A percentile compares a stretch with the other conserved stretches of the same genome.
phyloP scores from a whole-genome alignment of 306 rosid genomes.

The Fragaria ananassa region DNA sequence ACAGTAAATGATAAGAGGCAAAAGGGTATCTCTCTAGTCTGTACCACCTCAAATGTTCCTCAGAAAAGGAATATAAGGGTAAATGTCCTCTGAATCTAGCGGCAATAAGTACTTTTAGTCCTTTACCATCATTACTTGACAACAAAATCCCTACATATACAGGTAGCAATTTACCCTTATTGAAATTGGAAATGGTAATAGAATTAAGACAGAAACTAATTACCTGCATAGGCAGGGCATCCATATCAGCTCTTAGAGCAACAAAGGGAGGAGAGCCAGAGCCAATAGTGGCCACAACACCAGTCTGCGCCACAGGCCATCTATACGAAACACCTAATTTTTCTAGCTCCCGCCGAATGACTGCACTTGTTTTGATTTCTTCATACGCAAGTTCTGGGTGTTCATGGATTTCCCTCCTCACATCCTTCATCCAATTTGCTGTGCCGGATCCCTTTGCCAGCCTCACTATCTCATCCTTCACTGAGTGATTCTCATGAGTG shows the following conservation, averaged over 20 bases:
- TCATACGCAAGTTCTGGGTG: constrained; percentile 78
- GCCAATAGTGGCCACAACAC: constrained; percentile 73
- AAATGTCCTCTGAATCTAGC: neutral
- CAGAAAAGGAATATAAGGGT: neutral
- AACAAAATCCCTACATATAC: neutral
- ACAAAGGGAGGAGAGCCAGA: constrained; percentile 77
- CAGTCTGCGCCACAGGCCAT: constrained; percentile 86
- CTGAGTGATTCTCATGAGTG: constrained; percentile 12
- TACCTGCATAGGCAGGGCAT: constrained; percentile 92
- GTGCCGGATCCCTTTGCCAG: constrained; percentile 47
- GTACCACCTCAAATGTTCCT: neutral
- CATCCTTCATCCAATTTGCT: constrained; percentile 61
- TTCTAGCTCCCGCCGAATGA: constrained; percentile 70
- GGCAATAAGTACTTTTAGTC: neutral
- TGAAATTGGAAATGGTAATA: neutral
- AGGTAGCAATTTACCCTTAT: neutral
- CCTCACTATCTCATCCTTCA: constrained; percentile 41
- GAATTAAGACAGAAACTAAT: neutral
- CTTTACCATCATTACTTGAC: neutral
- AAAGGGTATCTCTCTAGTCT: neutral
- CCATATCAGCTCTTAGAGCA: constrained; percentile 95
- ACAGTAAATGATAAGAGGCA: neutral
- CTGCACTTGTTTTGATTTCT: constrained; percentile 63
- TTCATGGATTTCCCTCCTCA: constrained; percentile 76
- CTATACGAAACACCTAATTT: constrained; percentile 49